Base-by-base conservation (phyloP, 306 rosid species). In the Betula pendula region DNA sequence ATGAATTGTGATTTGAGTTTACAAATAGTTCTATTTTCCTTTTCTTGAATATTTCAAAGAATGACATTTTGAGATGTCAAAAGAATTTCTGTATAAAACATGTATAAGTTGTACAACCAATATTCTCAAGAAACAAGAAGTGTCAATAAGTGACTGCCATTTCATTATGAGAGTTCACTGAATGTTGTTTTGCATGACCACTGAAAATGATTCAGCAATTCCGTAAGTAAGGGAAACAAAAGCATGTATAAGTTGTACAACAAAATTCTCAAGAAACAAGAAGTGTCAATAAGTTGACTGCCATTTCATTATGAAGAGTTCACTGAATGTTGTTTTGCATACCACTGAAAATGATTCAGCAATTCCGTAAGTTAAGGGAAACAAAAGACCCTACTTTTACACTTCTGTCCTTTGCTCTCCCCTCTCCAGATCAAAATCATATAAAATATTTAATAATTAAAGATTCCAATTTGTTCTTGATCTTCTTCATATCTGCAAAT, bases 401-500 rank as follows among this genome's bases (percentile, higher is more conserved):
- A 17, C 8, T 63, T 33, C 45, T 16, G 69, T 33, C 11, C 45
- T 5, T 0, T 63, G 11, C 22, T 14, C 45, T 63, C 20, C 15
- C 14, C 63, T 52, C 59, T 52, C 22, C 8, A 63, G 24, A 8
- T 10, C n/a, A 33, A 33, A 31, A 33, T 35, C 68, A 31, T 63
- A 63, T 16, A 1, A 58, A 58, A 29, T 24, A 17, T 25, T 58
- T 12, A 47, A 2, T 22, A 19, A 0, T 19, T 52, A 22, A 56
- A 56, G 16, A 56, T 56, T 24, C 42, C 66, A 1, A 73, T 77
- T 67, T 49, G 27, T 47, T 68, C 29, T 72, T 82, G 67, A 71
- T 59, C 70, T 55, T 52, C 59, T 69, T 82, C 33, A 71, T 66
- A 20, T 81, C 74, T 52, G 49, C 68, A 76, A 29, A 51, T 89